phyloP scores from a whole-genome alignment of 2,329 filamentous ascomycete genomes.

The Sarocladium oryzae region DNA sequence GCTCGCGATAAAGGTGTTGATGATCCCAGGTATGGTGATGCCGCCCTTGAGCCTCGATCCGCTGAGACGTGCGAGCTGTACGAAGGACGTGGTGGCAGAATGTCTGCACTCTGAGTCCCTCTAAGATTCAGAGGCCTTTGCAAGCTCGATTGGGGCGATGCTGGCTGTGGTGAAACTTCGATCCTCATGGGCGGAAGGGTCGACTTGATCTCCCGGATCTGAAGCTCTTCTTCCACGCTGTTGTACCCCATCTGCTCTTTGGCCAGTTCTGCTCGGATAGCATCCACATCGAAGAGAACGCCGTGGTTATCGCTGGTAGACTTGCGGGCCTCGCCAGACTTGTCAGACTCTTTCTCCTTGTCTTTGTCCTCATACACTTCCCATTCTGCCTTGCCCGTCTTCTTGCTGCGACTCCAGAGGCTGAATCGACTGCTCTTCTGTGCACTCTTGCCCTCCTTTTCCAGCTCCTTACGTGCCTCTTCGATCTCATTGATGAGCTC shows the following conservation, averaged over 20 bases:
- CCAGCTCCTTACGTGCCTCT: slow-evolving; percentile 80
- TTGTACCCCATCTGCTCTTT: slow-evolving; percentile 39
- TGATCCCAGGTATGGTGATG: neutral
- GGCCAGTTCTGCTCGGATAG: slow-evolving; percentile 80
- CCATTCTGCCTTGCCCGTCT: slow-evolving; percentile 79
- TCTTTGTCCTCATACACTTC: slow-evolving; percentile 76
- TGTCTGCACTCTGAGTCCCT: slow-evolving; percentile 10
- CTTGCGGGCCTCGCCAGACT: slow-evolving; percentile 42
- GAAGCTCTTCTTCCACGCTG: slow-evolving; percentile 40
- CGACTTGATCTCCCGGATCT: slow-evolving; percentile 75
- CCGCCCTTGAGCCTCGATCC: neutral
- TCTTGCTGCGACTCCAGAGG: slow-evolving; percentile 79
- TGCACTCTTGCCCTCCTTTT: slow-evolving; percentile 66
- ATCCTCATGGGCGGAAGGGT: slow-evolving; percentile 89
- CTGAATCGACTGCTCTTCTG: slow-evolving; percentile 50
- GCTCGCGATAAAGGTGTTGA: neutral
- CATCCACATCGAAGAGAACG: slow-evolving; percentile 91
- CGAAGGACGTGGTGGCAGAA: slow-evolving; percentile 2
- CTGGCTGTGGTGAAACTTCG: slow-evolving; percentile 39
- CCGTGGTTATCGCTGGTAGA: slow-evolving; percentile 36
- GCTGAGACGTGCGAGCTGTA: slow-evolving; percentile 4
- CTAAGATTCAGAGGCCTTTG: neutral
- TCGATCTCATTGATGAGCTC: slow-evolving; percentile 97
- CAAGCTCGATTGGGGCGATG: slow-evolving; percentile 14
- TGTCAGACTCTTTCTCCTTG: slow-evolving; percentile 23